Evolutionary conservation across 768 basidiomycete genomes (phyloP).

Genomic region (Russula vinacea): DNA sequence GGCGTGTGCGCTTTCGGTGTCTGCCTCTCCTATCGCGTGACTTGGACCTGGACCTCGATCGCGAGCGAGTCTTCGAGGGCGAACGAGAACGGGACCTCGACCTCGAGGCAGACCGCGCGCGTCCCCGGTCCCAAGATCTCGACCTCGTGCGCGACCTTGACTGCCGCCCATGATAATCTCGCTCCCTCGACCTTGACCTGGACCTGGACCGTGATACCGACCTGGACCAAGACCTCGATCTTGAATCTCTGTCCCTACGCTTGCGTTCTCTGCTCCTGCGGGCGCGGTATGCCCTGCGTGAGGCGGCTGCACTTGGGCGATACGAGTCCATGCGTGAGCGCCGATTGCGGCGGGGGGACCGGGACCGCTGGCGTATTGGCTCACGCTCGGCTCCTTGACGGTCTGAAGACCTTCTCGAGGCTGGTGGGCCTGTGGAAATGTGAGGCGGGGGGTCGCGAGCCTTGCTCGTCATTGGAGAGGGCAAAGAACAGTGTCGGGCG

Average conservation of each 20-base stretch:
- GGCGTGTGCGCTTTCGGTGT: slow-evolving; percentile 44
- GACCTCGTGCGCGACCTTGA: slow-evolving; percentile 28
- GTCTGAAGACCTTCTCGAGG: slow-evolving; percentile 20
- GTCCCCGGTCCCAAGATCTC: slow-evolving; percentile 22
- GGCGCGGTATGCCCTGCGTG: slow-evolving; percentile 23
- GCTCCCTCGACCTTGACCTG: slow-evolving; percentile 38
- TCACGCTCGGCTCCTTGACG: slow-evolving; percentile 17
- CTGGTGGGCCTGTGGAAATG: slow-evolving; percentile 1
- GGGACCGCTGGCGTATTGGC: slow-evolving; percentile 20
- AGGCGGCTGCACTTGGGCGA: slow-evolving; percentile 24
- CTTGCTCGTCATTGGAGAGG: slow-evolving; percentile 23
- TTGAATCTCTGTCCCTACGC: slow-evolving; percentile 15
- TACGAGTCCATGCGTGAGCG: slow-evolving; percentile 28
- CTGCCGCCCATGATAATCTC: slow-evolving; percentile 31
- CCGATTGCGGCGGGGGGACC: slow-evolving; percentile 23
- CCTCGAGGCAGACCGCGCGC: slow-evolving; percentile 23
- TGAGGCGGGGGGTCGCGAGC: slow-evolving; percentile 22
- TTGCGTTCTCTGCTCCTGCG: slow-evolving; percentile 24
- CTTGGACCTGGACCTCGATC: slow-evolving; percentile 21
- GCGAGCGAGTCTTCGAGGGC: slow-evolving; percentile 23
- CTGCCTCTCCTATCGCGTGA: slow-evolving; percentile 36
- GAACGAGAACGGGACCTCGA: slow-evolving; percentile 39
- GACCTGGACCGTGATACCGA: slow-evolving; percentile 24
- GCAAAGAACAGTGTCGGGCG: slow-evolving; percentile 6
- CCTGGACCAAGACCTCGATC: slow-evolving; percentile 24